Conservation (phyloP, 1,284 basidiomycete species). For the Melampsora americana region DNA sequence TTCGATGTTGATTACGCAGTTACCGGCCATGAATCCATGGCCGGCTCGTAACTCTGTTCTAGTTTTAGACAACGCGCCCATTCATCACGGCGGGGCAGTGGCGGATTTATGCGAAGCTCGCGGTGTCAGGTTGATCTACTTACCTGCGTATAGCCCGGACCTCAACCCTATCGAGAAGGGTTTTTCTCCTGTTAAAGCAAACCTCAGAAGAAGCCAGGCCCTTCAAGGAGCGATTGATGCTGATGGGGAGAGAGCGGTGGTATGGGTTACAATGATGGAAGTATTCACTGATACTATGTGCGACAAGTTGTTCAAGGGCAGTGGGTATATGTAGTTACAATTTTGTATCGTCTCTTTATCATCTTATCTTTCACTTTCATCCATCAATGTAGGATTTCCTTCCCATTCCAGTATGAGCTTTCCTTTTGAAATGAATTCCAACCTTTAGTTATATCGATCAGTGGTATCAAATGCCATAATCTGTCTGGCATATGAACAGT, state of each 20-base stretch:
- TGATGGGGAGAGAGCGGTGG: background rate
- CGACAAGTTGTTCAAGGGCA: background rate
- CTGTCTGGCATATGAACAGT: no score
- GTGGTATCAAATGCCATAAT: no score
- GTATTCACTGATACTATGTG: slow-evolving; percentile 10
- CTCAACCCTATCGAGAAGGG: slow-evolving; percentile 28
- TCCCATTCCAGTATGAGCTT: no score
- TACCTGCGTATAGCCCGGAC: slow-evolving; percentile 14
- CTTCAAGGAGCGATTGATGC: background rate
- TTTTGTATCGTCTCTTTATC: no score
- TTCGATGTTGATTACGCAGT: background rate
- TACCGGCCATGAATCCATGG: slow-evolving; percentile 18
- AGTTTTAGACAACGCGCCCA: slow-evolving; percentile 7
- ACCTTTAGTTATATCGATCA: no score
- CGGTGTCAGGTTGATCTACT: background rate
- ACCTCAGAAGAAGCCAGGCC: background rate
- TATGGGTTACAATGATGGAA: background rate
- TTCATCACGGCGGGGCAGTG: slow-evolving; percentile 1
- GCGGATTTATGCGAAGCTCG: background rate
- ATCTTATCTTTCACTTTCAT: no score
- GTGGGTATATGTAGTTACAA: slow-evolving; percentile 3
- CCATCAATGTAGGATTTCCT: no score
- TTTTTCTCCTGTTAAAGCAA: background rate
- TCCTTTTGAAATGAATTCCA: no score
- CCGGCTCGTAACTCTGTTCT: slow-evolving; percentile 4